Evolutionary conservation across 2,329 filamentous ascomycete species (phyloP), one percentile per base, ranked within the genome.

Genomic region (Trematosphaeria pertusa): DNA sequence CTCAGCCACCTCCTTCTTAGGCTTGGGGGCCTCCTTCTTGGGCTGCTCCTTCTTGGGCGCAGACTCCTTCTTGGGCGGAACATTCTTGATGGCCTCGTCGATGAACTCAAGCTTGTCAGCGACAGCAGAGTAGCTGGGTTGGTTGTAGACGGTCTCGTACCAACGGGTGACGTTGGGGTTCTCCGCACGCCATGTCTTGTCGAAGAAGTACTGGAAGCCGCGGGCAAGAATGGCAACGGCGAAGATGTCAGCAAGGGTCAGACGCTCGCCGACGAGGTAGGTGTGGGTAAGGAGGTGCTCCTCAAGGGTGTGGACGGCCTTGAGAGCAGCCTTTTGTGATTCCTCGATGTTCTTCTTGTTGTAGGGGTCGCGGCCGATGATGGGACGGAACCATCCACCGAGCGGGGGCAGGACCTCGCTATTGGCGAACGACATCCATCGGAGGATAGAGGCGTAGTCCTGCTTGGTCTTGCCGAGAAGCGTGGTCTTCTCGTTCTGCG

Each of bases 381-480:
- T 86, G 63, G 94, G 94, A 62, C 83, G 83, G 86, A 89, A 94
- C 90, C 91, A 97, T 73, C 75, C 81, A 77, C 81, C 87, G 61
- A 97, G 78, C 59, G 78, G 74, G 58, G 84, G 75, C 62, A 96
- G 82, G 69, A 97, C 74, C 82, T 99, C 93, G 51, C 78, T 75
- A 86, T 97, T 99, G 85, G 88, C 89, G 80, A 87, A 97, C 61
- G 93, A 97, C 87, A 97, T 87, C 94, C 94, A 99, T 79, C 89
- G 90, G 74, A 99, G 83, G 77, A 99, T 99, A 64, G 92, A 92
- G 67, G 94, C 94, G 78, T 97, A 91, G 86, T 99, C 94, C 83
- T 99, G 93, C 88, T 99, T 99, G 81, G 92, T 99, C 88, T 97
- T 97, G 73, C 94, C 94, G 68, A 99, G 87, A 62, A 99, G 91